Evolutionary conservation across 1,284 basidiomycete species (phyloP).

Genomic region (Moesziomyces antarcticus): DNA sequence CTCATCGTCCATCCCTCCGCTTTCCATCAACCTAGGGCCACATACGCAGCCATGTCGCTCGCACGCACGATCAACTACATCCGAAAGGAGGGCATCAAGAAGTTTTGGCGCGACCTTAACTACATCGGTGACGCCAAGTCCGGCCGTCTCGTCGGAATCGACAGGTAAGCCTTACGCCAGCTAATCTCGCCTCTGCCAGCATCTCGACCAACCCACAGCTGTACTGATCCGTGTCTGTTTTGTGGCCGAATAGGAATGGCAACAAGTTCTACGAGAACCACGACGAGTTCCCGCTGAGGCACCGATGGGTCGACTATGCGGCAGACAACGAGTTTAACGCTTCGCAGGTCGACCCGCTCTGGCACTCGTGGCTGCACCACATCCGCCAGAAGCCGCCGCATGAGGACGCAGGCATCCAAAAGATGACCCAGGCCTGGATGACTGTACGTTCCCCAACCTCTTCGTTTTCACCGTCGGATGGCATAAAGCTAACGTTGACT

Average conservation of each 20-base stretch:
- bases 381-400: conserved; percentile 58
- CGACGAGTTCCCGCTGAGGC: conserved; percentile 59
- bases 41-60: conserved; percentile 55
- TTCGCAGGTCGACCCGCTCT: conserved; percentile 62
- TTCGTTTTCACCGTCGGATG: neutral
- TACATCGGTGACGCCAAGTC: conserved; percentile 67
- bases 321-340: conserved; percentile 61
- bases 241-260: conserved; percentile 46
- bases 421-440: conserved; percentile 58
- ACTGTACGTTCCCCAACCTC: conserved; percentile 40
- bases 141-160: conserved; percentile 62
- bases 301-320: conserved; percentile 65
- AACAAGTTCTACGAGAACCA: conserved; percentile 67
- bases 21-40: neutral
- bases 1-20: neutral
- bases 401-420: conserved; percentile 45
- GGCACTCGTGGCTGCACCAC: conserved; percentile 66
- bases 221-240: neutral
- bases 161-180: conserved; percentile 38
- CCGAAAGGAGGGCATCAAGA: conserved; percentile 58
- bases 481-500: neutral
- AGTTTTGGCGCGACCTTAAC: conserved; percentile 65
- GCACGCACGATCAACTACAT: conserved; percentile 61
- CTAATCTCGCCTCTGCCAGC: neutral
- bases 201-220: neutral